phyloP scores from a whole-genome alignment of 176 grass and related monocot genomes.

The Avena eriantha region DNA sequence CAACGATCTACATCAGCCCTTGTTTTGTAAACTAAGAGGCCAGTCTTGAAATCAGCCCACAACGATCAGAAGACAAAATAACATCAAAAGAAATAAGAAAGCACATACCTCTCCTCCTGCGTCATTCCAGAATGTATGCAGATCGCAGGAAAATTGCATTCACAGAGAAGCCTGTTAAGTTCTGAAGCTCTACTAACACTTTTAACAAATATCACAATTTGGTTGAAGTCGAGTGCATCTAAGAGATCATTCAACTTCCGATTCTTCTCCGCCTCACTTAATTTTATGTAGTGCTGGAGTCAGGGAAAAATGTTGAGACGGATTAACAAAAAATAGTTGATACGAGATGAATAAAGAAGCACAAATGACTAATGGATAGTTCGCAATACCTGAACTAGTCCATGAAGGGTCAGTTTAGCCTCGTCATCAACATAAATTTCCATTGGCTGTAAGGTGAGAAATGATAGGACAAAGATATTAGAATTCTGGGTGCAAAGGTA shows the following conservation, averaged over 20 bases:
- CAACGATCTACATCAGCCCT: not conserved
- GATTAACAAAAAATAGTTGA: not conserved
- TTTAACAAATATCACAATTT: constrained; percentile 99
- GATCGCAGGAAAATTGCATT: constrained; percentile 98
- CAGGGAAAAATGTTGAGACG: not conserved
- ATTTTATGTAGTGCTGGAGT: constrained; percentile 94
- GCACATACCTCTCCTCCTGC: constrained; percentile 79
- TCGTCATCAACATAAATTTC: constrained; percentile 99
- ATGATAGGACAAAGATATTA: constrained; percentile 66
- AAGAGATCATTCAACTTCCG: constrained; percentile 96
- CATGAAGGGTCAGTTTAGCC: constrained; percentile 97
- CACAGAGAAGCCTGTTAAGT: constrained; percentile 94
- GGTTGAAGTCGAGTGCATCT: constrained; percentile 98
- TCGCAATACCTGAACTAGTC: constrained; percentile 83
- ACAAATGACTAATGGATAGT: not conserved
- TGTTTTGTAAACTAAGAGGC: not conserved
- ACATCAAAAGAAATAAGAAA: not conserved
- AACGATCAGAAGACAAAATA: not conserved
- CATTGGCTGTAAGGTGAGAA: constrained; percentile 91
- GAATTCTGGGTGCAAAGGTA: constrained; percentile 58
- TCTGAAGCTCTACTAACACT: constrained; percentile 88
- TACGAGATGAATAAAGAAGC: not conserved
- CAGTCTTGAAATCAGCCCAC: not conserved
- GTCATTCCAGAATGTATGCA: constrained; percentile 99
- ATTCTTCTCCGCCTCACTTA: constrained; percentile 93